Evolutionary conservation across 352 stramenopile genomes (phyloP), one percentile per base, ranked within the genome.

Genomic region (Phytopythium montanum): DNA sequence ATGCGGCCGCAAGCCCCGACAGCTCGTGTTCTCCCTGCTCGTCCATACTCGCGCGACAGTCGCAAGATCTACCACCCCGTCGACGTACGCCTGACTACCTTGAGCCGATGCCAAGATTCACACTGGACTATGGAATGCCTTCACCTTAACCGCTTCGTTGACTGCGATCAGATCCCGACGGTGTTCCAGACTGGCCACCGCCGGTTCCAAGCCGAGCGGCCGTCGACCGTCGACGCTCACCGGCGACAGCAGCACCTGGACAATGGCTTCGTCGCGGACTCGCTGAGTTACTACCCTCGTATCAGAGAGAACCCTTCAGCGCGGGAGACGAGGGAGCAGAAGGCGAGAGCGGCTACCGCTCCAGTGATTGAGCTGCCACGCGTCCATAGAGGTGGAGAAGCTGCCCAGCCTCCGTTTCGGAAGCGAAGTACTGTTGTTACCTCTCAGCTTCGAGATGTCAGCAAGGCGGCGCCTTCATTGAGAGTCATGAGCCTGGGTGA

Each of bases 281-380:
- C 62, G 2, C 61, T 64, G 10, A 85, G 73, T 39, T 85, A 84
- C 45, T 83, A 85, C 51, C 77, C 77, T 25, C 76, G 72, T 33
- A 85, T 84, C 58, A 64, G 69, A 18, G 77, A 87, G 48, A 81
- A 60, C 25, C 39, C 65, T 14, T 75, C 72, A 3, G 57, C 71
- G 3, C 64, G 77, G 14, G 70, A 87, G 18, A 69, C 64, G 13
- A 67, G 75, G 39, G 77, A 85, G 52, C 74, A 81, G 31, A 66
- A 72, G 26, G 38, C 26, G 14, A 34, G 39, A 19, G 26, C 23
- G 13, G 4, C 57, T 26, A 23, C 14, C 14, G 13, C 8, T 5
- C 23, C 16, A 18, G 36, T 9, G 25, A 34, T 14, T 14, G 36
- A 48, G 38, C 52, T 58, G 2, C 34, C 52, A 7, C 23, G 3